Evolutionary conservation across 768 basidiomycete species (phyloP), one percentile per base, ranked within the genome.

Genomic region (Chalciporus sphaerocephalus): DNA sequence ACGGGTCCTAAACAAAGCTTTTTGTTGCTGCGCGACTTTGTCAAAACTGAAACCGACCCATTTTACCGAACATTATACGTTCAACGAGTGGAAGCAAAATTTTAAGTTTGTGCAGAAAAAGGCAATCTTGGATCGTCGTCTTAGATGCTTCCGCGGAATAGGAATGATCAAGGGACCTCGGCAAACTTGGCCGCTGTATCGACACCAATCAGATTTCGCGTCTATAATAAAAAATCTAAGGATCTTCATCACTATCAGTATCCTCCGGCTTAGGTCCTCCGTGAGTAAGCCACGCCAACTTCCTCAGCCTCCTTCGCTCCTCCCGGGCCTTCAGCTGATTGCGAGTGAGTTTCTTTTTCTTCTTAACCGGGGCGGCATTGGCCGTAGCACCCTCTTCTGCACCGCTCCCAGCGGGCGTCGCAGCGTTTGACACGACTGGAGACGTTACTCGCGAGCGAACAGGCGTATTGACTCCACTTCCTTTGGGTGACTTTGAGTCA

Each of bases 321-420:
- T 93, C 92, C 66, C 80, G 84, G 5, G 79, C 90, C 68, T 97
- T 97, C 52, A 85, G 20, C 65, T 95, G 89, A 67, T 92, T 92
- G 38, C 89, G 78, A n/a, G 89, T 91, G 63, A 75, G 30, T 72
- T 92, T 95, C 76, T 95, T 95, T 75, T 93, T 94, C 75, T 86
- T 92, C 69, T 74, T 84, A 41, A 72, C 42, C 38, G 22, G 60
- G 30, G 71, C 60, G 32, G 62, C 57, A 21, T 70, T 74, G 10
- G 61, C 64, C 40, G 67, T 62, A 44, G 60, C 69, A 42, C 64
- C 67, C 42, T 81, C 84, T 61, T 92, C 88, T 35, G 74, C 79
- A n/a, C 87, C 90, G 59, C 87, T 90, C 20, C 69, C 87, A 35
- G 78, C 84, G 42, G 88, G 89, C 2, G 93, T 94, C 16, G 71